Conservation (phyloP, 2,329 filamentous ascomycete genomes). For the Curvularia eragrostidis region DNA sequence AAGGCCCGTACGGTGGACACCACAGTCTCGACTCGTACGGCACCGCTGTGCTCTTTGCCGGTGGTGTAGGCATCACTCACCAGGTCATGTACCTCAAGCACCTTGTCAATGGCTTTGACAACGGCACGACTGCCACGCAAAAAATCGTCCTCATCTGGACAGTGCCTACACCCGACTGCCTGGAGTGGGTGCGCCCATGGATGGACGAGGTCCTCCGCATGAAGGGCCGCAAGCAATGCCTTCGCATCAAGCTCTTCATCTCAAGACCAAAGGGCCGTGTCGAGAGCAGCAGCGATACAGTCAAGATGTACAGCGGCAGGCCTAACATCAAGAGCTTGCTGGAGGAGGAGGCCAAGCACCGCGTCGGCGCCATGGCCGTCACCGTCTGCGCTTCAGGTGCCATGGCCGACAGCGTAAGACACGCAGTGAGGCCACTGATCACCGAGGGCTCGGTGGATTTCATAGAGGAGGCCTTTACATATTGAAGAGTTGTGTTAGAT, state of each 20-base stretch:
- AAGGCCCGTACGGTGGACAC: constrained; percentile 78
- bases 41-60: constrained; percentile 79
- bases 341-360: constrained; percentile 62
- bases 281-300: constrained; percentile 63
- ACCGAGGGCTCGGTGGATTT: constrained; percentile 65
- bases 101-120: constrained; percentile 71
- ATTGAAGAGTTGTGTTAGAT: constrained; percentile 47
- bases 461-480: constrained; percentile 71
- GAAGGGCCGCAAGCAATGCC: constrained; percentile 64
- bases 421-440: constrained; percentile 60
- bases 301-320: constrained; percentile 68
- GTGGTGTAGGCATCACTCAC: constrained; percentile 81
- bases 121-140: constrained; percentile 73
- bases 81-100: constrained; percentile 77
- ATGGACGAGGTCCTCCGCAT: constrained; percentile 70
- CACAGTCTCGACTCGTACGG: constrained; percentile 77
- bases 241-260: constrained; percentile 68
- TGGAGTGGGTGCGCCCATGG: constrained; percentile 69
- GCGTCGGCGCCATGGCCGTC: constrained; percentile 66
- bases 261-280: constrained; percentile 65
- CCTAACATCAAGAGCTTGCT: constrained; percentile 63
- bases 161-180: constrained; percentile 72
- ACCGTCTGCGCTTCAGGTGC: constrained; percentile 69
- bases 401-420: constrained; percentile 67
- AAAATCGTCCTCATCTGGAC: constrained; percentile 80